Conservation (phyloP, 352 stramenopile genomes). For the Pythium periplocum region DNA sequence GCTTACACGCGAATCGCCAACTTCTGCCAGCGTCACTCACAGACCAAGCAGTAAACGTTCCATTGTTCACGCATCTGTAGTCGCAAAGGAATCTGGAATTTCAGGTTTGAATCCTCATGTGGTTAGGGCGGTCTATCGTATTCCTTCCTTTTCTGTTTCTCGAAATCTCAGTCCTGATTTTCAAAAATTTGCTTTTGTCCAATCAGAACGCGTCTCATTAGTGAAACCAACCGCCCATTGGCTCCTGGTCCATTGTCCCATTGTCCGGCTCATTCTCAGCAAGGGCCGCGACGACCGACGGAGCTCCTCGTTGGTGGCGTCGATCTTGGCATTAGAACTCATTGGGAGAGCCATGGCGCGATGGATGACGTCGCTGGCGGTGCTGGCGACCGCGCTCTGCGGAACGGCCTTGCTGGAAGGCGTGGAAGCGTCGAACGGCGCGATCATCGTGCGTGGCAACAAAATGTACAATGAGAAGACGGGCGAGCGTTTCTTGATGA, state of each 20-base stretch:
- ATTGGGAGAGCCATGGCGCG: background rate
- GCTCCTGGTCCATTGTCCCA: conserved; percentile 13
- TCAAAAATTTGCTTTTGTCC: background rate
- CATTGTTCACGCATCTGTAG: no score
- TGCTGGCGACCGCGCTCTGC: conserved; percentile 6
- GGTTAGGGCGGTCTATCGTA: no score
- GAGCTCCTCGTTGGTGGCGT: no score
- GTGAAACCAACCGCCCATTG: background rate
- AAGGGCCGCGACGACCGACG: no score
- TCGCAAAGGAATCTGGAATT: no score
- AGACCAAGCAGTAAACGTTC: conserved; percentile 7
- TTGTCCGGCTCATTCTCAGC: background rate
- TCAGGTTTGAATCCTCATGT: no score
- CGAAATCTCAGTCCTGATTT: background rate
- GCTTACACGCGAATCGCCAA: conserved; percentile 52
- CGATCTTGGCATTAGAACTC: no score
- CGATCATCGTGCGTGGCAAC: conserved; percentile 77
- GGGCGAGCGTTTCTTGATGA: conserved; percentile 83
- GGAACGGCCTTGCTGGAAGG: conserved; percentile 4
- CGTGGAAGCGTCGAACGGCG: conserved; percentile 20
- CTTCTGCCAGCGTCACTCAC: conserved; percentile 48
- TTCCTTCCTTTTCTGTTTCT: conserved; percentile 1
- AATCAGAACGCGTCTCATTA: background rate
- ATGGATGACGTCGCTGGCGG: conserved; percentile 7
- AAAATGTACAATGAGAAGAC: conserved; percentile 84